A percentile compares a stretch with the other conserved stretches of the same genome.
Conservation (phyloP, 73 alveolate species). For the Paraurostyla sp. region DNA sequence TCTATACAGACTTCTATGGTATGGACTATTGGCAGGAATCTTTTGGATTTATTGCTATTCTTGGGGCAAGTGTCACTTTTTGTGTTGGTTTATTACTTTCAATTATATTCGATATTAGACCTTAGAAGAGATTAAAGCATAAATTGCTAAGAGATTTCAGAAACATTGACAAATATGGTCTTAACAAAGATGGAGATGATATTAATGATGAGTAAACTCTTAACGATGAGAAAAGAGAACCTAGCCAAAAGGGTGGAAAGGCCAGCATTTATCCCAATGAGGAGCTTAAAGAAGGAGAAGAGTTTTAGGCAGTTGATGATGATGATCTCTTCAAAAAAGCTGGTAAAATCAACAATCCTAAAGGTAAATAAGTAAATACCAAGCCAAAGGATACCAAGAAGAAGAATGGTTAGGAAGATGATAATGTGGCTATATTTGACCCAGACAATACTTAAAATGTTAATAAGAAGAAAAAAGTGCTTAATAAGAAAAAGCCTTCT, state of each 20-base stretch:
- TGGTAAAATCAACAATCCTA: background rate
- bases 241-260: background rate
- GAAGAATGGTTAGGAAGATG: background rate
- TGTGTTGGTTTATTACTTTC: background rate
- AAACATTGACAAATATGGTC: slow-evolving; percentile 35
- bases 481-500: no score
- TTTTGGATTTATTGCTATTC: slow-evolving; percentile 45
- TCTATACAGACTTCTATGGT: slow-evolving; percentile 50
- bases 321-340: slow-evolving; percentile 30
- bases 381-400: slow-evolving; percentile 6
- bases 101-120: slow-evolving; percentile 18
- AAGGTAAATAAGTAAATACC: background rate
- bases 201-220: background rate
- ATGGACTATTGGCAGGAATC: slow-evolving; percentile 55
- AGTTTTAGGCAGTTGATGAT: slow-evolving; percentile 37
- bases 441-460: background rate
- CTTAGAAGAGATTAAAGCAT: slow-evolving; percentile 15
- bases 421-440: slow-evolving; percentile 6
- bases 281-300: background rate
- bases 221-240: background rate
- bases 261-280: background rate
- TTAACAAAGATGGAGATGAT: slow-evolving; percentile 8
- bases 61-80: background rate
- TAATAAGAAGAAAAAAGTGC: background rate
- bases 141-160: slow-evolving; percentile 14